Conservation (phyloP, 2,329 filamentous ascomycete species). For the Aureobasidium sp. region DNA sequence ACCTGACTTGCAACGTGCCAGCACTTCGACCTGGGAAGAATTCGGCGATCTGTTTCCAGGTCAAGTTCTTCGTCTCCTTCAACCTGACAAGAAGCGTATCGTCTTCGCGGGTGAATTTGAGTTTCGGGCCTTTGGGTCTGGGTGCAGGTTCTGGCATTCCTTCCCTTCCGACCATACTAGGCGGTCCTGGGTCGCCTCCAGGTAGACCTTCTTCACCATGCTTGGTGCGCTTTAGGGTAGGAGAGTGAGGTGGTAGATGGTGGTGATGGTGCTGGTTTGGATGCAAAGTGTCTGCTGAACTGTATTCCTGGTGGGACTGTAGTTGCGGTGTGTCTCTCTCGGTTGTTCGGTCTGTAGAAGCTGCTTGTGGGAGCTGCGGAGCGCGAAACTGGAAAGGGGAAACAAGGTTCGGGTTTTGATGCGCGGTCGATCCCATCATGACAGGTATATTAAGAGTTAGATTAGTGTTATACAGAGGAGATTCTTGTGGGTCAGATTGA, state of each 20-base stretch:
- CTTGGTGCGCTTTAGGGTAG: constrained; percentile 56
- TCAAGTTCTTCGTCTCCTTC: constrained; percentile 90
- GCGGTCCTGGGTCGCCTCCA: constrained; percentile 50
- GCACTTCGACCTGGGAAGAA: constrained; percentile 90
- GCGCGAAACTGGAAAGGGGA: constrained; percentile 6
- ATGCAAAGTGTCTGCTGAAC: background rate
- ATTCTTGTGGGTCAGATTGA: background rate
- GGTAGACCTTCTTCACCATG: constrained; percentile 39
- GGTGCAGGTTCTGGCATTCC: constrained; percentile 82
- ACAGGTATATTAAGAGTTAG: background rate
- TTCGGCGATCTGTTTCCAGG: constrained; percentile 96
- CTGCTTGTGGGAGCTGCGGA: background rate
- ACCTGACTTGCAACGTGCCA: constrained; percentile 85
- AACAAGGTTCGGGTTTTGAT: background rate
- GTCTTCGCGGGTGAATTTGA: constrained; percentile 91
- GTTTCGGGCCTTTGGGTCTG: constrained; percentile 75
- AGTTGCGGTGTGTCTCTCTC: background rate
- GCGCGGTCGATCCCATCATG: background rate
- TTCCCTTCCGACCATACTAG: constrained; percentile 77
- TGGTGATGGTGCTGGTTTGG: constrained; percentile 66
- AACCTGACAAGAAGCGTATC: constrained; percentile 81
- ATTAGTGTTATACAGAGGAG: background rate
- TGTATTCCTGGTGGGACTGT: background rate
- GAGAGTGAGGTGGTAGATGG: constrained; percentile 65
- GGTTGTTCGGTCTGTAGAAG: background rate